These are phyloP conservation scores for Cryphonectria naterciae DNA, from an alignment of 2,329 filamentous ascomycete species.

Conservation along the genomic window DNA sequence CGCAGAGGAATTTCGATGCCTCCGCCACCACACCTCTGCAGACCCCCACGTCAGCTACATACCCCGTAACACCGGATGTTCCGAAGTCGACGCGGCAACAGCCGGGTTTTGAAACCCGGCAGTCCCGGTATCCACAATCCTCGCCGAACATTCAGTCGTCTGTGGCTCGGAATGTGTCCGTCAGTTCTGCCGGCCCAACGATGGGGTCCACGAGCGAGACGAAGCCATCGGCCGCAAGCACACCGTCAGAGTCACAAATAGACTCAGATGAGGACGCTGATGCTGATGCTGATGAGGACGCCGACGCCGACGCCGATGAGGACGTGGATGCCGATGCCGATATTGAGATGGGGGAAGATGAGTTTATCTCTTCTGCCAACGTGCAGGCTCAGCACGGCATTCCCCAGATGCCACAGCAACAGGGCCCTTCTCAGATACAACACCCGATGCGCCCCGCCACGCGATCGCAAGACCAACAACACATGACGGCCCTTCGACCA, in stretches of 20 bases:
- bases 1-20: slow-evolving; percentile 54
- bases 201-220: slow-evolving; percentile 21
- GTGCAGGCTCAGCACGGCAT: slow-evolving; percentile 15
- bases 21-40: slow-evolving; percentile 22
- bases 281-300: slow-evolving; percentile 18
- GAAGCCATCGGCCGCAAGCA: slow-evolving; percentile 25
- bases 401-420: slow-evolving; percentile 19
- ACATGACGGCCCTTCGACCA: slow-evolving; percentile 18
- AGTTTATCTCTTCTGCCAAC: slow-evolving; percentile 18
- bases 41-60: slow-evolving; percentile 33
- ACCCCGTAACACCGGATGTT: slow-evolving; percentile 31
- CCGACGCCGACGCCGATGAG: slow-evolving; percentile 15
- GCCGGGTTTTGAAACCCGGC: slow-evolving; percentile 33
- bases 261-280: slow-evolving; percentile 27
- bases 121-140: slow-evolving; percentile 40
- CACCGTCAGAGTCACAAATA: slow-evolving; percentile 18
- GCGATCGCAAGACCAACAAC: slow-evolving; percentile 16
- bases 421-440: slow-evolving; percentile 5
- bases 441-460: slow-evolving; percentile 12
- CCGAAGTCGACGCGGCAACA: slow-evolving; percentile 31
- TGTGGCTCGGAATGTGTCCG: slow-evolving; percentile 11
- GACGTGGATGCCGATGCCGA: slow-evolving; percentile 26
- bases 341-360: slow-evolving; percentile 18
- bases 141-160: slow-evolving; percentile 34
- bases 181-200: slow-evolving; percentile 17